Percentiles rank a stretch among this genome's conserved stretches.
phyloP scores from a whole-genome alignment of 345 rosid species.

The Rhizophora mangle region DNA sequence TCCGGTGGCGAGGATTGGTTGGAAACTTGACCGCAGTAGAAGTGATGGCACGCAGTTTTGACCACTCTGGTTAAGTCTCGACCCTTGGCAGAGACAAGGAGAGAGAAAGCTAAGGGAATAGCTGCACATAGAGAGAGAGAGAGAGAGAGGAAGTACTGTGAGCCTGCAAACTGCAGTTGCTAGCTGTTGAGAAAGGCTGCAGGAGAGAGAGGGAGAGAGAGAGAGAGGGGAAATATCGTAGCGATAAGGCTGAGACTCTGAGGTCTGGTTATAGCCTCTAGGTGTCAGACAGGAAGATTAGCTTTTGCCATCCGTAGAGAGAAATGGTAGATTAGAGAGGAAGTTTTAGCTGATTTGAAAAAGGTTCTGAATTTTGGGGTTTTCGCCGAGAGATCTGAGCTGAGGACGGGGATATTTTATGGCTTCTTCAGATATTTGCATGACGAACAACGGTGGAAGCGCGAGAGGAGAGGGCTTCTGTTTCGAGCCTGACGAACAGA shows the following conservation, averaged over 20 bases:
- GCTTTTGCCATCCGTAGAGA: background rate
- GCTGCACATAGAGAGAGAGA: constrained; percentile 23
- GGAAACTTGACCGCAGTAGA: constrained; percentile 75
- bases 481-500: constrained; percentile 28
- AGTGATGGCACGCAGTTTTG: constrained; percentile 57
- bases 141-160: constrained; percentile 11
- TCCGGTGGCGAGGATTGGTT: constrained; percentile 49
- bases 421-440: constrained; percentile 43
- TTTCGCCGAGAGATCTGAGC: constrained; percentile 60
- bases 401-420: constrained; percentile 14
- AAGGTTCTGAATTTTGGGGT: constrained; percentile 3
- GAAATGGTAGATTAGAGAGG: background rate
- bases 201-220: constrained; percentile 17
- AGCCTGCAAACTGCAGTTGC: constrained; percentile 31
- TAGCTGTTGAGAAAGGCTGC: constrained; percentile 12
- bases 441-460: constrained; percentile 31
- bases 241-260: background rate
- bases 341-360: background rate
- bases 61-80: constrained; percentile 58
- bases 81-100: background rate
- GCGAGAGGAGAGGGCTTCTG: constrained; percentile 42
- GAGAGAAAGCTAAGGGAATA: constrained; percentile 14
- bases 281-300: background rate
- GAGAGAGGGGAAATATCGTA: background rate
- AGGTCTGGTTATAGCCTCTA: background rate